Evolutionary conservation across 345 rosid genomes (phyloP).

Genomic region (Reutealis trisperma): DNA sequence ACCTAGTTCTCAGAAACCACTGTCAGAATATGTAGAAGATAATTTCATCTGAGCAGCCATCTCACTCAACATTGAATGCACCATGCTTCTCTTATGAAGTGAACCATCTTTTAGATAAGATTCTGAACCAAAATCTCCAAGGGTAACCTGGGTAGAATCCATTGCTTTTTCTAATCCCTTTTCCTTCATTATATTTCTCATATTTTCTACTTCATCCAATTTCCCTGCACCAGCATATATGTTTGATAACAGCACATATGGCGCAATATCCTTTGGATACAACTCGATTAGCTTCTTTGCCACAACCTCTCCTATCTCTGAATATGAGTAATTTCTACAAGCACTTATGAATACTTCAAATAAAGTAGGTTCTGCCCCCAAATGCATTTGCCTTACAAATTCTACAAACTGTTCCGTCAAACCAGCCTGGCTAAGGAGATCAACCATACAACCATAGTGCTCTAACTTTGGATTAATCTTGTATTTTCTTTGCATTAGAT

Average conservation of each 20-base stretch:
- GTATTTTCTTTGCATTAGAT: constrained; percentile 53
- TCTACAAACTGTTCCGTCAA: constrained; percentile 45
- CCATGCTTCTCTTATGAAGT: constrained; percentile 29
- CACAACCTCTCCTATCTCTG: constrained; percentile 49
- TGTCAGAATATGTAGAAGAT: constrained; percentile 8
- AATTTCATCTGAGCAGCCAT: constrained; percentile 42
- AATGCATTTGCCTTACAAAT: constrained; percentile 28
- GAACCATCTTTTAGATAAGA: constrained; percentile 19
- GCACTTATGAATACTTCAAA: constrained; percentile 46
- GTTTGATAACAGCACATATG: constrained; percentile 53
- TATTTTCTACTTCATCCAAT: constrained; percentile 53
- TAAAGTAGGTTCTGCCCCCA: constrained; percentile 31
- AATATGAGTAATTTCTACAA: constrained; percentile 34
- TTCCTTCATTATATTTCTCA: constrained; percentile 48
- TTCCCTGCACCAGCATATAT: constrained; percentile 53
- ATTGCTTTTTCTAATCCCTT: constrained; percentile 30
- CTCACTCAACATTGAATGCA: constrained; percentile 54
- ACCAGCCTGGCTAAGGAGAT: constrained; percentile 54
- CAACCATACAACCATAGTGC: constrained; percentile 63
- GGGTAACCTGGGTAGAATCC: constrained; percentile 22
- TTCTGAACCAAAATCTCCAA: constrained; percentile 15
- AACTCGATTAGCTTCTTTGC: constrained; percentile 48
- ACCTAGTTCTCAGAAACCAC: background rate
- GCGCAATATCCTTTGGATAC: constrained; percentile 46
- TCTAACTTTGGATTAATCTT: constrained; percentile 48